Conservation (phyloP, 140 eudicot species). For the Cichorium intybus region DNA sequence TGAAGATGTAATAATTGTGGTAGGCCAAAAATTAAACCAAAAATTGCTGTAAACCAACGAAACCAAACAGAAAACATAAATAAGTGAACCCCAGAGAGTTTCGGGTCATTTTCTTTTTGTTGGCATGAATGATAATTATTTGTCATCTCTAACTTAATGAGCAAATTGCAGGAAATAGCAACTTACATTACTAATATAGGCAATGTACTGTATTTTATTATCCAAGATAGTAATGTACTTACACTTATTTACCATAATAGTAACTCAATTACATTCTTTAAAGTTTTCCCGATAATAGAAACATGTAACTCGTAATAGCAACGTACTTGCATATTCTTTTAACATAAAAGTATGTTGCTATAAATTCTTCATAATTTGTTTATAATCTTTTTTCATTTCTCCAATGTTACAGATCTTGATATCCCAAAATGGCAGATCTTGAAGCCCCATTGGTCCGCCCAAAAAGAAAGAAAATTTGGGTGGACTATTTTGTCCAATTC, state of each 20-base stretch:
- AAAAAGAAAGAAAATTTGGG: slow-evolving; percentile 81
- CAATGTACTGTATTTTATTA: no score
- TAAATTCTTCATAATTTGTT: not conserved
- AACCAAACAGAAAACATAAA: not conserved
- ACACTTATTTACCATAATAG: no score
- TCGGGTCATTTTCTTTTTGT: not conserved
- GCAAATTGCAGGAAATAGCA: no score
- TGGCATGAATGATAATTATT: not conserved
- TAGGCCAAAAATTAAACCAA: not conserved
- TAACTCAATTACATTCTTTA: no score
- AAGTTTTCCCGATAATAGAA: no score
- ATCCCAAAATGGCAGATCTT: slow-evolving; percentile 56
- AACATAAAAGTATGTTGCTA: no score
- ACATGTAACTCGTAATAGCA: no score
- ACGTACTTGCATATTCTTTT: no score
- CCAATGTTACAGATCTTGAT: slow-evolving; percentile 19
- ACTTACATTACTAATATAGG: no score
- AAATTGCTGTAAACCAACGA: not conserved
- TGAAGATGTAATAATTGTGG: slow-evolving; percentile 3
- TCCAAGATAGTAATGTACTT: no score
- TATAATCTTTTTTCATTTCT: not conserved
- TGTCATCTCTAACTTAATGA: not conserved
- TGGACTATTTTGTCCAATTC: slow-evolving; percentile 76
- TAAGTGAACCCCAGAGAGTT: not conserved
- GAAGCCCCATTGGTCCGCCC: slow-evolving; percentile 82